Base-by-base conservation (phyloP, 139 green algal species). In the Gonium pectorale region DNA sequence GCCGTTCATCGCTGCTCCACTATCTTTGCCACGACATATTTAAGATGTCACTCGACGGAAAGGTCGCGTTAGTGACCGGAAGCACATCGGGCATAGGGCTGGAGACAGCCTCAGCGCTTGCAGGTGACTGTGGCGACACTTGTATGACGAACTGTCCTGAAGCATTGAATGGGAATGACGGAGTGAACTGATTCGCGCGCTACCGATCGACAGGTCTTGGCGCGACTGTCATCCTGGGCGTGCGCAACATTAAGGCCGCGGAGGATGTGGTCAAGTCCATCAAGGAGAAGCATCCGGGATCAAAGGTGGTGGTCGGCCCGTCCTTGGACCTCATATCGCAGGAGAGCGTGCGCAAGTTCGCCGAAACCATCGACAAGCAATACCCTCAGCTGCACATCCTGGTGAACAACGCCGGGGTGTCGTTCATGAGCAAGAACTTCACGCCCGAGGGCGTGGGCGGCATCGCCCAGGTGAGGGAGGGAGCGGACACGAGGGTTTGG, bases 1-100 rank as follows among this genome's bases (percentile, higher is more conserved):
- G 15, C 46, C 46, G 46, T 15, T 11, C 11, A 15, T 11, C 46
- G 46, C 46, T 24, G 46, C 46, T 69, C 33, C 27, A 43, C 11
- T n/a, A n/a, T n/a, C n/a, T n/a, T n/a, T n/a, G n/a, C n/a, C n/a
- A n/a, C n/a, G n/a, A n/a, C n/a, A n/a, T n/a, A n/a, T n/a, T n/a
- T n/a, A 69, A 21, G 40, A 82, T 82, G 74, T 71, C 74, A n/a
- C 79, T 94, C 5, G 66, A 87, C 29, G 89, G 89, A 43, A 93
- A 94, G 81, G 73, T 90, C 24, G 92, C 89, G 3, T 72, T 95
- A 26, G 92, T 95, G 22, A 95, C 92, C 8, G 92, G 92, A 24
- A 87, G 90, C 26, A 94, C 90, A 4, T 88, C 66, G 38, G 92
- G 92, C 62, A 94, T 93, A 49, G 92, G 92, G 8, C 64, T 92